Evolutionary conservation across 495 filamentous ascomycete species (phyloP), one percentile per base, ranked within the genome.

Genomic region (Beverwykella pulmonaria): DNA sequence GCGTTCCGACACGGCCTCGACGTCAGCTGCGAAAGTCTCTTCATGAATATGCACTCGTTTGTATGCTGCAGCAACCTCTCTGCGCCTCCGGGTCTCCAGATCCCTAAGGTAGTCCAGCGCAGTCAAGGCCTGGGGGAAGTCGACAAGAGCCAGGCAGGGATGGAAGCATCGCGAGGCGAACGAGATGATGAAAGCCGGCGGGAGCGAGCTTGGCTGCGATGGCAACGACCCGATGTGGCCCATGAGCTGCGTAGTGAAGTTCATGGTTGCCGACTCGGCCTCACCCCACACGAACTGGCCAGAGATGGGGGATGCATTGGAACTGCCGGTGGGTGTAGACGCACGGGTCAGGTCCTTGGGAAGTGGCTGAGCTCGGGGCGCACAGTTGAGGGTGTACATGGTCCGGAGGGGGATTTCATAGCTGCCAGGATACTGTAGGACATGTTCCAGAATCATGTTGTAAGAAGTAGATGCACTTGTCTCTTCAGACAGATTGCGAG

Each of bases 31-130:
- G 8, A 73, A 63, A 14, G 67, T 71, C 2, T 80, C 72, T 8
- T 75, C 69, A 17, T 76, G 75, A n/a, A 96, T 73, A 88, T 92
- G 36, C 88, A 93, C 29, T 88, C 94, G 20, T 86, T 89, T 25
- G 89, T 96, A 75, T 90, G 90, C 75, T 89, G 89, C 52, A 86
- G 95, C 75, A 88, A 94, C 72, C 66, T 91, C 89, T 52, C 85
- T 84, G 70, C 84, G 82, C 57, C 87, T 82, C 60, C 89, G 79
- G n/a, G 68, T 79, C 63, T 92, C 87, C 23, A 92, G 76, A 61
- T 90, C 87, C 61, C 82, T 86, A 48, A 90, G 79, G 72, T 91
- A 92, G 74, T 92, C 89, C 62, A 92, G 75, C 20, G 84, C 87
- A 8, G 87, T 87, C 59, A 92, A 76, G 19, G 88, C 86, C 73